Base-by-base conservation (phyloP, 192 early-diverging fungal genomes). In the Coemansia sp. region DNA sequence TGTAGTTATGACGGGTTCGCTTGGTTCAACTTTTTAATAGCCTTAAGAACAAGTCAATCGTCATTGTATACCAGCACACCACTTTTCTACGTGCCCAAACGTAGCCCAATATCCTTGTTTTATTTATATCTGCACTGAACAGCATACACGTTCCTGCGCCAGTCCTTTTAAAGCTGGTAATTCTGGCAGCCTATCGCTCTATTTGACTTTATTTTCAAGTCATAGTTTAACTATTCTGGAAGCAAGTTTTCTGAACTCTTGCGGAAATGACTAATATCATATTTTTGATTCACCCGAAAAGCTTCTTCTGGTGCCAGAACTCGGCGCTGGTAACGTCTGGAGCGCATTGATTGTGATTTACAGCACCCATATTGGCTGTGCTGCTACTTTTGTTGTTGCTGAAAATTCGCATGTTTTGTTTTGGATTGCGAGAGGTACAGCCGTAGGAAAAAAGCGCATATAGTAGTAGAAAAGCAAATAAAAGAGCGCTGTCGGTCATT, bases 231-330 rank as follows among this genome's bases (percentile, higher is more conserved):
- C 93, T 92, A 95, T 43, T 83, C 83, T 7, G 91, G 85, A 18
- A 95, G 69, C 22, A 87, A 61, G 46, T 77, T 83, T 49, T 92
- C 89, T 0, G 91, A 88, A 28, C 93, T 93, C 60, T 91, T 90
- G 40, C 89, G 82, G 65, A 94, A 95, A 59, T 93, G 91, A 11
- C 93, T 92, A 65, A 95, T 92, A 10, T 92, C 93, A 50, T 91
- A 77, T 52, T 81, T 88, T 60, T 84, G 42, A 95, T 92, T 6
- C 93, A 92, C 49, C 89, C 80, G 29, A 93, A 85, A 25, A 95
- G 71, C 45, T 90, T 71, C 59, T 88, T 88, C 46, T 83, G 81
- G 54, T 60, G 46, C 68, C 61, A 70, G 22, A 69, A 70, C 48
- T 81, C 81, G 4, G 66, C 25, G 44, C 67, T 67, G 0, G 58